phyloP scores from a whole-genome alignment of 1,139 yeast species.

The Taphrina betulina region DNA sequence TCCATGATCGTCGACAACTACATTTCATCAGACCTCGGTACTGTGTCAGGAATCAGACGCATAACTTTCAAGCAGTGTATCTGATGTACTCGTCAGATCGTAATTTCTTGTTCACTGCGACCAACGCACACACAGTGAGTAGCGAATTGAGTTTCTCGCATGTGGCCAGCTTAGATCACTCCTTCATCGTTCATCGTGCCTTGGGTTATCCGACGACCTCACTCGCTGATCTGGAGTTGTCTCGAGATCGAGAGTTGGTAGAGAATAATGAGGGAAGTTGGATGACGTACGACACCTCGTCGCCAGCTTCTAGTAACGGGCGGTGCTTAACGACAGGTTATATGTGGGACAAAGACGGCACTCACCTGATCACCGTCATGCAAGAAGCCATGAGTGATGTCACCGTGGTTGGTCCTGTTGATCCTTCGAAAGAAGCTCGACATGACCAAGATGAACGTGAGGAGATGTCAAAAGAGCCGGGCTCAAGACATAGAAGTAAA shows the following conservation, averaged over 20 bases:
- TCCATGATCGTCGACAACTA: conserved; percentile 21
- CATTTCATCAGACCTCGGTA: conserved; percentile 21
- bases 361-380: conserved; percentile 27
- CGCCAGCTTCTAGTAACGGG: conserved; percentile 22
- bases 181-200: conserved; percentile 20
- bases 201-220: conserved; percentile 21
- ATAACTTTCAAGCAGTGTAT: conserved; percentile 27
- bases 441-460: background rate
- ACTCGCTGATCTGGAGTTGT: background rate
- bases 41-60: conserved; percentile 11
- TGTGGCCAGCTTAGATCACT: conserved; percentile 26
- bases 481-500: no score
- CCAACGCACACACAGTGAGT: conserved; percentile 25
- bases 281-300: conserved; percentile 23
- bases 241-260: background rate
- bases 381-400: conserved; percentile 30
- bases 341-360: conserved; percentile 26
- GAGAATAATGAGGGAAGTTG: background rate
- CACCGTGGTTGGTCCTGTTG: conserved; percentile 7
- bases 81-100: conserved; percentile 29
- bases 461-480: no score
- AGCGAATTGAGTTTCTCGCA: conserved; percentile 8
- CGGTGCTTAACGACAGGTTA: conserved; percentile 28
- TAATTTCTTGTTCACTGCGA: conserved; percentile 28
- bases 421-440: background rate